Base-by-base conservation (phyloP, 352 stramenopile genomes). In the Pythium biforme region DNA sequence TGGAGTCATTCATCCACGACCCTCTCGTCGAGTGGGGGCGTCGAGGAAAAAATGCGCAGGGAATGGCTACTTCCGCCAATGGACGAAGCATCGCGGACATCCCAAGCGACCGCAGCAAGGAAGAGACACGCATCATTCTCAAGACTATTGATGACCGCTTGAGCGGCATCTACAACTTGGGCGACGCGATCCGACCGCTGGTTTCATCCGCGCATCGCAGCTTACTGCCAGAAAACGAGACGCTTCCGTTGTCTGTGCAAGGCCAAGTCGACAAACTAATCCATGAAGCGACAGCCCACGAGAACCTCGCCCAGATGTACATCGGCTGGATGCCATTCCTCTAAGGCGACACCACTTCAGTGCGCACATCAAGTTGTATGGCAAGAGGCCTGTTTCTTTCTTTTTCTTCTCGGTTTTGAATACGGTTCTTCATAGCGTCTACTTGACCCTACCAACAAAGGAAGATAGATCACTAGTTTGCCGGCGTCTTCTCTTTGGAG, bases 1-100 rank as follows among this genome's bases (percentile, higher is more conserved):
- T 99, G 6, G 97, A 99, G 74, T 97, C 97, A n/a, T 99, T 99
- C 70, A 81, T 99, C 26, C 97, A 99, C 64, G 97, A 99, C 70
- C 97, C 97, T 22, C 69, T 98, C 15, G 91, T 98, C 8, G 90
- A 98, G 69, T 97, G 90, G 90, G 81, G 88, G 12, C 77, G 88
- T 14, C 82, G 81, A 11, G 86, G 86, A 22, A 93, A 94, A 68
- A 75, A 80, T 25, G 73, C 73, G 5, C 80, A 92, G 45, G 75
- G 74, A 25, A 66, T 70, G 57, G 50, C 56, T 31, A 72, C 70
- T 22, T 68, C 58, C 5, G 33, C 69, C 2, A 65, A 59, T 27
- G 72, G 69, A 12, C 57, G 76, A 29, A 76, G 62, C 37, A 77
- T 76, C 29, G 66, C 77, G 0, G 80, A 88, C 19, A 77, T 89